Conservation (phyloP, 129 eudicot genomes). For the Lactuca sativa region DNA sequence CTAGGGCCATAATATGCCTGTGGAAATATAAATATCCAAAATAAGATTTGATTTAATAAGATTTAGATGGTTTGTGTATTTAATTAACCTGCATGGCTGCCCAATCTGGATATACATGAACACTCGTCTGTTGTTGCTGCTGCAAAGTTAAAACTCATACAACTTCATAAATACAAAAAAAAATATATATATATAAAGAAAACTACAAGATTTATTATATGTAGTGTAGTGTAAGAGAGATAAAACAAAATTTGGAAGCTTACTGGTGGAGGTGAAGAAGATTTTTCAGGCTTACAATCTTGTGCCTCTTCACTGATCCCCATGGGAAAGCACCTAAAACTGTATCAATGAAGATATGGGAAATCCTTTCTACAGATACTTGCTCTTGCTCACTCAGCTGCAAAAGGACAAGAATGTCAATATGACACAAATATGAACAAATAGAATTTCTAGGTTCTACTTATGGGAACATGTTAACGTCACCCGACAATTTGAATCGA, state of each 20-base stretch:
- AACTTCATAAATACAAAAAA: slow-evolving; percentile 1
- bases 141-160: slow-evolving; percentile 30
- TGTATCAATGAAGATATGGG: neutral
- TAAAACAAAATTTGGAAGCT: slow-evolving; percentile 17
- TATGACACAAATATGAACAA: neutral
- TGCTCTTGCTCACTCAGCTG: slow-evolving; percentile 37
- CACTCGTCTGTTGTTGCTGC: slow-evolving; percentile 57
- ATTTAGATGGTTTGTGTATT: neutral
- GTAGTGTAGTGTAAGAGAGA: neutral
- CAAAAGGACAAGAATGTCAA: slow-evolving; percentile 9
- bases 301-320: slow-evolving; percentile 56
- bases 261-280: slow-evolving; percentile 54
- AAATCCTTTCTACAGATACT: slow-evolving; percentile 16
- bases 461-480: neutral
- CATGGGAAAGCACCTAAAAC: slow-evolving; percentile 38
- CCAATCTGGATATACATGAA: slow-evolving; percentile 89
- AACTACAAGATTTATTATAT: neutral
- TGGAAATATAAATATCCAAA: neutral
- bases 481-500: neutral
- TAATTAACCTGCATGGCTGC: slow-evolving; percentile 82
- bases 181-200: neutral
- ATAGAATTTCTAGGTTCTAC: neutral
- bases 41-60: neutral
- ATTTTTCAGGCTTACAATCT: slow-evolving; percentile 40
- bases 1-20: slow-evolving; percentile 96